Evolutionary conservation across 1,284 basidiomycete genomes (phyloP).

Genomic region (Cerrena zonata): DNA sequence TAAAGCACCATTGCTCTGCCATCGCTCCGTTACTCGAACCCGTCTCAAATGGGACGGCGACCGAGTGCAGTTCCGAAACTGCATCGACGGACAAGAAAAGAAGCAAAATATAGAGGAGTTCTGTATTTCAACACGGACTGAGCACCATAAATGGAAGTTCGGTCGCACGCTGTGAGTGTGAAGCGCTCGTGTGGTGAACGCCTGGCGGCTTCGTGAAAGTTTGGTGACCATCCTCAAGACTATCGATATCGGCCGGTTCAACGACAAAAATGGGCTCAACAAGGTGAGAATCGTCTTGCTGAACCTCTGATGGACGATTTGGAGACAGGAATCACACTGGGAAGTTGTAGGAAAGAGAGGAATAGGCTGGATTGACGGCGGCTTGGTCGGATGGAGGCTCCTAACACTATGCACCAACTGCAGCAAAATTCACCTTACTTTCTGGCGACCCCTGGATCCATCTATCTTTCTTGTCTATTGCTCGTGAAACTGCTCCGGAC

Average conservation of each 20-base stretch:
- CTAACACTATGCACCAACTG: constrained; percentile 3
- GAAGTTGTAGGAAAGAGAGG: constrained; percentile 14
- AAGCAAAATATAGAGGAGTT: not conserved
- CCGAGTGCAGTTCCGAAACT: constrained; percentile 38
- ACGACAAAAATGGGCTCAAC: constrained; percentile 65
- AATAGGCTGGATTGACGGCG: constrained; percentile 33
- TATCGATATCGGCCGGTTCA: constrained; percentile 27
- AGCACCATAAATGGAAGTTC: not conserved
- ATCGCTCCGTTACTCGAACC: constrained; percentile 44
- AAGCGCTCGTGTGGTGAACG: not conserved
- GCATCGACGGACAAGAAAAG: constrained; percentile 33
- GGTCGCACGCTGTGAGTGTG: not conserved
- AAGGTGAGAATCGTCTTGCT: constrained; percentile 47
- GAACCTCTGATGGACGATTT: constrained; percentile 11
- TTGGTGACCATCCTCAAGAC: constrained; percentile 23
- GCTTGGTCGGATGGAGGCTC: constrained; percentile 33
- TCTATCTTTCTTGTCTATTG: not conserved
- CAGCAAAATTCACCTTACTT: not conserved
- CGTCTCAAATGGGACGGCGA: constrained; percentile 28
- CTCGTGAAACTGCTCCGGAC: not conserved
- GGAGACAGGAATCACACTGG: constrained; percentile 15
- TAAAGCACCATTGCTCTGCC: constrained; percentile 30
- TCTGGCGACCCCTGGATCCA: constrained; percentile 1
- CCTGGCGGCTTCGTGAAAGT: constrained; percentile 10
- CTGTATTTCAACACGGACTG: constrained; percentile 14